Evolutionary conservation across 2,329 filamentous ascomycete species (phyloP).

Genomic region (Cytospora paraplurivora): DNA sequence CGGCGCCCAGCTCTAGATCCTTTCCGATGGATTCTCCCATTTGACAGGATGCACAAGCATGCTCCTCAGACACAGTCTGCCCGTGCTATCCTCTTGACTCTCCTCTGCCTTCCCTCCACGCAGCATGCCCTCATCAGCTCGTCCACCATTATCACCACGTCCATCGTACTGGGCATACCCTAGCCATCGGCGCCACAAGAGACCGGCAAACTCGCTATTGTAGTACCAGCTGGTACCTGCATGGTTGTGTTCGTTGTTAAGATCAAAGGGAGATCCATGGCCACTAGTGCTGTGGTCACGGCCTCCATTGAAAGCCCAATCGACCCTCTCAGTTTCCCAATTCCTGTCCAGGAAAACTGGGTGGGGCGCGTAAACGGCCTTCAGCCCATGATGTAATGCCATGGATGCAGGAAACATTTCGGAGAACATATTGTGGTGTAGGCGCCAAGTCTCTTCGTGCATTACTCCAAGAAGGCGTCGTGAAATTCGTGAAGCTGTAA

Average conservation of each 20-base stretch:
- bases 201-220: constrained; percentile 73
- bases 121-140: constrained; percentile 48
- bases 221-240: constrained; percentile 84
- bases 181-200: constrained; percentile 81
- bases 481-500: constrained; percentile 70
- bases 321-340: constrained; percentile 70
- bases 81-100: constrained; percentile 47
- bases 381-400: constrained; percentile 75
- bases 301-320: constrained; percentile 78
- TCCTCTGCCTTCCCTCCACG: constrained; percentile 57
- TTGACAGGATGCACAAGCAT: constrained; percentile 85
- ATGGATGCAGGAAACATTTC: constrained; percentile 77
- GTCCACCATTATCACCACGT: constrained; percentile 51
- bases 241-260: constrained; percentile 79
- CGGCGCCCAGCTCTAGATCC: constrained; percentile 9
- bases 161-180: constrained; percentile 58
- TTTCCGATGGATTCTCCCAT: constrained; percentile 55
- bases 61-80: constrained; percentile 76
- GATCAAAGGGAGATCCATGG: constrained; percentile 66
- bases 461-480: constrained; percentile 68
- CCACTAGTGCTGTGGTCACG: constrained; percentile 67
- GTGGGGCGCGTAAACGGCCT: constrained; percentile 79
- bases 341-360: constrained; percentile 77
- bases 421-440: constrained; percentile 72
- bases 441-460: constrained; percentile 71